Base-by-base conservation (phyloP, 306 rosid species). In the Fagus crenata region DNA sequence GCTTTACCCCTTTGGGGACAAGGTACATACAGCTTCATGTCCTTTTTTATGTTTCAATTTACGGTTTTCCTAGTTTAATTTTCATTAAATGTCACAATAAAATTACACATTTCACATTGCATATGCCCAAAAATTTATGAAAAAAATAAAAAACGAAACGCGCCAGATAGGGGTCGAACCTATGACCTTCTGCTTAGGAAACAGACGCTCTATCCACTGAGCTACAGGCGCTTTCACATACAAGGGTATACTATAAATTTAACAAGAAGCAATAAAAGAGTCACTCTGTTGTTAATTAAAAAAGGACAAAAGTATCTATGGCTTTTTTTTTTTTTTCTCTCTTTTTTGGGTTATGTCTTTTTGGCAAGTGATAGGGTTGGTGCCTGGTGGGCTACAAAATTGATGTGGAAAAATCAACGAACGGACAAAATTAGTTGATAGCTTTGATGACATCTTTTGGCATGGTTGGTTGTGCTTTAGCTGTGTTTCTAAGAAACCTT, bases 1-100 rank as follows among this genome's bases (percentile, higher is more conserved):
- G 87, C 97, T 80, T 73, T 95, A 82, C 99, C 99, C 49, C 89
- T 92, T 0, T 95, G 99, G 99, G 96, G 89, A 75, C 89, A 93
- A 90, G 99, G 99, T 95, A 87, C 42, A 72, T n/a, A 7, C 0
- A 9, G 31, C 22, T 15, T 64, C 53, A 46, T 1, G 18, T 56
- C 7, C 13, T 22, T 1, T 13, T 1, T 73, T 12, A 18, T 65
- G 7, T 17, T 72, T 72, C 11, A 32, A 46, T 75, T 22, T 14
- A 41, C 14, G 13, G 78, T 65, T 41, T 17, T 77, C 71, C 35
- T 49, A 32, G 74, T 71, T 78, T 42, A n/a, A 9, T 40, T 6
- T 8, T 3, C 0, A 2, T 28, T 3, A 59, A 41, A 28, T n/a
- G 3, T 9, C 51, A 46, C 51, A 2, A 11, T 46, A 46, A 46